Base-by-base conservation (phyloP, 2,329 filamentous ascomycete species). In the Byssoonygena ceratinophila region DNA sequence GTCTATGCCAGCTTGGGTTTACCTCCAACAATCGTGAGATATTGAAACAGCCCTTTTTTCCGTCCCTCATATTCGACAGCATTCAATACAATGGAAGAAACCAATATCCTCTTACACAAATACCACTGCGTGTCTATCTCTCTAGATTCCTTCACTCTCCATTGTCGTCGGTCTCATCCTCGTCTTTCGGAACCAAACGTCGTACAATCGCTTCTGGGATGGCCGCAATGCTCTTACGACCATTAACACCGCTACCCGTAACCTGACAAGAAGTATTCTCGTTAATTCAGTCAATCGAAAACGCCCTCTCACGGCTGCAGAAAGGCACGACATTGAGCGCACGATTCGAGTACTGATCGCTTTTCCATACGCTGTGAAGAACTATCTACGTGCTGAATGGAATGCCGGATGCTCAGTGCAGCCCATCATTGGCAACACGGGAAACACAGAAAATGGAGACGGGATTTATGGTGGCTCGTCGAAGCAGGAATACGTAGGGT, bases 121-220 rank as follows among this genome's bases (percentile, higher is more conserved):
- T 34, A 5, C 2, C 23, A 2, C 3, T 14, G 14, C 16, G 4
- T 34, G 31, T 44, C 36, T n/a, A 1, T 23, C 27, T 3, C 9
- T 46, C 1, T 56, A 76, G 74, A 76, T 83, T 41, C 80, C 81
- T 1, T 78, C 75, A 12, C 68, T 84, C 1, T 80, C 76, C 31
- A 84, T 84, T 52, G 81, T 84, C 47, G 80, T 84, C 1, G 81
- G 81, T 60, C 64, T 84, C 37, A 82, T 84, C 75, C 77, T 84
- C 53, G 81, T 84, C 25, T 83, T 84, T 68, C 75, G 81, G 34
- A 83, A 84, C 59, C 74, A 76, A 58, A 83, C 80, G 2, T 77
- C 73, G 50, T 83, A 82, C 66, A 80, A 82, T 59, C 73, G 80
- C 1, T 83, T 83, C 68, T 83, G 80, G 80, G 76, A 76, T 2